Evolutionary conservation across 495 filamentous ascomycete genomes (phyloP).

Genomic region (Saxophila tyrrhenica): DNA sequence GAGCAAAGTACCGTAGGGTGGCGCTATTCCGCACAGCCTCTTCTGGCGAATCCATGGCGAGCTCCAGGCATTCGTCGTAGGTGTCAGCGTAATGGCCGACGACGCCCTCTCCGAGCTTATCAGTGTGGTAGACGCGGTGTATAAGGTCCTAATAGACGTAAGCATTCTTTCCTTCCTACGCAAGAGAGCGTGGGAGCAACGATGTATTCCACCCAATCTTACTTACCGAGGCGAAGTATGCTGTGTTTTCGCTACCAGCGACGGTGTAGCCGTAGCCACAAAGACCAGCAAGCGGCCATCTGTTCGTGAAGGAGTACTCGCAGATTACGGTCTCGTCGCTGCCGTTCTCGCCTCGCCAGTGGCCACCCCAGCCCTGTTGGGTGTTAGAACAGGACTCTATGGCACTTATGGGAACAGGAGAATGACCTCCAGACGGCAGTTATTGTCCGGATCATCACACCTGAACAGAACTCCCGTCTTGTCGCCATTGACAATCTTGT

Average conservation of each 20-base stretch:
- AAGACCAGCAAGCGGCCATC: constrained; percentile 40
- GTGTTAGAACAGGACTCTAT: neutral
- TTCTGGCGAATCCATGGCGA: constrained; percentile 30
- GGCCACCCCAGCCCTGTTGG: constrained; percentile 42
- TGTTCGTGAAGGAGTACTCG: constrained; percentile 39
- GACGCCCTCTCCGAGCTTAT: constrained; percentile 38
- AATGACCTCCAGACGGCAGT: constrained; percentile 33
- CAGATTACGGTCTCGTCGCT: constrained; percentile 53
- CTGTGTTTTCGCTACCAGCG: constrained; percentile 35
- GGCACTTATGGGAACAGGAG: neutral
- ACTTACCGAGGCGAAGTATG: constrained; percentile 45
- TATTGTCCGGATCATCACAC: constrained; percentile 48
- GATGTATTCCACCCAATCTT: no score
- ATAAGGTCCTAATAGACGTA: no score
- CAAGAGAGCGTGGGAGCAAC: no score
- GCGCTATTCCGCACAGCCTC: constrained; percentile 41
- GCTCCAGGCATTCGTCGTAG: constrained; percentile 38
- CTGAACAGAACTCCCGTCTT: constrained; percentile 40
- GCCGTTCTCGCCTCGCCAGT: constrained; percentile 47
- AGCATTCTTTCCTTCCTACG: no score
- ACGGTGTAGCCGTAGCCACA: constrained; percentile 45
- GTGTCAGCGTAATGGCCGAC: constrained; percentile 47
- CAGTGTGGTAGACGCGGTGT: constrained; percentile 46
- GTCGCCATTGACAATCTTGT: constrained; percentile 38
- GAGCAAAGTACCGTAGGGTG: constrained; percentile 45